These are phyloP conservation scores for Colletotrichum neosansevieriae DNA, from an alignment of 2,329 filamentous ascomycete genomes.

Conservation along the genomic window DNA sequence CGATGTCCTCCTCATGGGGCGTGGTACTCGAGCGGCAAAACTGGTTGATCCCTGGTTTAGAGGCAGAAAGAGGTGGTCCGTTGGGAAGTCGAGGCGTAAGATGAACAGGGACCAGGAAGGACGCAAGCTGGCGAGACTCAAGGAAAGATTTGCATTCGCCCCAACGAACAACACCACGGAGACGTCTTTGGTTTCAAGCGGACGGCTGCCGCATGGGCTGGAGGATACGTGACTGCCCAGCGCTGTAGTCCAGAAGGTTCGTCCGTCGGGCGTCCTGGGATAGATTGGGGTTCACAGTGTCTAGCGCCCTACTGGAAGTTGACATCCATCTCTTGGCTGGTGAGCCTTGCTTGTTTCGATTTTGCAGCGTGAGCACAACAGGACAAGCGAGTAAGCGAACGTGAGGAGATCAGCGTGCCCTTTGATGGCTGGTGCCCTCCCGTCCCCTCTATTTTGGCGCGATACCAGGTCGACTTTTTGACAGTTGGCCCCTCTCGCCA, in stretches of 20 bases:
- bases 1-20: slow-evolving; percentile 38
- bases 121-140: slow-evolving; percentile 33
- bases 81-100: slow-evolving; percentile 40
- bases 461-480: slow-evolving; percentile 35
- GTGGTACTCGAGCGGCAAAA: slow-evolving; percentile 29
- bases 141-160: slow-evolving; percentile 41
- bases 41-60: slow-evolving; percentile 40
- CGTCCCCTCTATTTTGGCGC: slow-evolving; percentile 35
- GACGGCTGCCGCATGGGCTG: slow-evolving; percentile 38
- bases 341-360: slow-evolving; percentile 8
- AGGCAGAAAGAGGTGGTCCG: slow-evolving; percentile 34
- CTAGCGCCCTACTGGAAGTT: slow-evolving; percentile 25
- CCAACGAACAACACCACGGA: slow-evolving; percentile 38
- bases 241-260: slow-evolving; percentile 36
- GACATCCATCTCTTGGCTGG: slow-evolving; percentile 25
- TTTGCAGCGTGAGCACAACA: slow-evolving; percentile 23
- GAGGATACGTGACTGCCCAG: slow-evolving; percentile 41
- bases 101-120: slow-evolving; percentile 41
- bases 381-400: slow-evolving; percentile 21
- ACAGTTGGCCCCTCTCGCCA: slow-evolving; percentile 40
- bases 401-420: slow-evolving; percentile 37
- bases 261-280: slow-evolving; percentile 37
- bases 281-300: slow-evolving; percentile 30
- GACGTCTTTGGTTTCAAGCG: slow-evolving; percentile 41
- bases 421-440: slow-evolving; percentile 33